Evolutionary conservation across 2,329 filamentous ascomycete species (phyloP).

Genomic region (Hymenoscyphus linearis): DNA sequence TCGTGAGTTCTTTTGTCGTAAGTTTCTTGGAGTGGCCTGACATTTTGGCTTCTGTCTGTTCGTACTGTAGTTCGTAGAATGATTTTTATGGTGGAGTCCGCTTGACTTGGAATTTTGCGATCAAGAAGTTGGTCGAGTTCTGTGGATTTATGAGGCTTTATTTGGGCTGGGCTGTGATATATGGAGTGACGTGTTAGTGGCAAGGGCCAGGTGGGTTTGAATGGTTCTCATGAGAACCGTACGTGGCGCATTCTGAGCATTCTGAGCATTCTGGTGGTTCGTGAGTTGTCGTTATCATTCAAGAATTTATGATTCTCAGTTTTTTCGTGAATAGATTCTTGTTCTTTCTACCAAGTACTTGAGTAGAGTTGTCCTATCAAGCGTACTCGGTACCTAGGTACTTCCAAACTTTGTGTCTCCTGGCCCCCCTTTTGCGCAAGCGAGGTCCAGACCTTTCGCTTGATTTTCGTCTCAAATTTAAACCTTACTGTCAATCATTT

Average conservation of each 20-base stretch:
- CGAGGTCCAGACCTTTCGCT: too few species aligned
- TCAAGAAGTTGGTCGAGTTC: neutral
- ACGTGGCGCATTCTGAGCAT: neutral
- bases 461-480: too few species aligned
- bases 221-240: neutral
- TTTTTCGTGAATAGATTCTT: neutral
- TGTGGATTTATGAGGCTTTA: neutral
- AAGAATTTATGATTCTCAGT: neutral
- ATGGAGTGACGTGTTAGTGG: neutral
- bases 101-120: neutral
- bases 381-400: too few species aligned
- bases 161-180: neutral
- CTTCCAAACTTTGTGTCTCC: too few species aligned
- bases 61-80: neutral
- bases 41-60: neutral
- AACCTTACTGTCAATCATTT: too few species aligned
- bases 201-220: neutral
- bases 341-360: too few species aligned
- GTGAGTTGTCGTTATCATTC: neutral
- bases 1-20: slow-evolving; percentile 3
- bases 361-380: neutral
- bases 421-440: too few species aligned
- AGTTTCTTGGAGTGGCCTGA: slow-evolving; percentile 2
- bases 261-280: neutral
- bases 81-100: neutral